Evolutionary conservation across 2,329 filamentous ascomycete species (phyloP), one percentile per base, ranked within the genome.

Genomic region (Phialocephala subalpina): DNA sequence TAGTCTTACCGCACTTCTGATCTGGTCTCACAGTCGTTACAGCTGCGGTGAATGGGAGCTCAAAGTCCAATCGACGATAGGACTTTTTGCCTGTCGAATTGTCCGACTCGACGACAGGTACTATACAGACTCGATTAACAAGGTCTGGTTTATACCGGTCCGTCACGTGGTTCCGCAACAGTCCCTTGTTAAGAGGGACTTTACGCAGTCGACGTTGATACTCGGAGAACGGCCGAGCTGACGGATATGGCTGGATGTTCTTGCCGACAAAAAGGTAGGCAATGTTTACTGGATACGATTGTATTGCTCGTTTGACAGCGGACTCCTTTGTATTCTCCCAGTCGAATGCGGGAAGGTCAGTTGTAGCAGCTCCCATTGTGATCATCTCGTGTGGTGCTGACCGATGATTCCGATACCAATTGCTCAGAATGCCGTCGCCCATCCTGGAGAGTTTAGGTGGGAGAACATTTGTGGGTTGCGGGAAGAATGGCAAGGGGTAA

Each of bases 341-440:
- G 3, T 73, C 69, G 38, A 68, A 70, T 2, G 16, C 20, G 12
- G 70, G 65, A 1, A 73, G 52, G 55, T 73, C 72, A 3, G 59
- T 62, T 2, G 70, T 20, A 1, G 60, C 64, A 33, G 67, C 68
- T 16, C 67, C 69, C 9, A 71, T 49, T 6, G 62, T 69, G 6
- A 68, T 27, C 9, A 45, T 33, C 1, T n/a, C 14, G 57, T 71
- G 68, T 0, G 70, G 67, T 9, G 70, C 69, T 2, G 66, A 49
- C 9, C 33, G 61, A 25, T 64, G 57, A 3, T 27, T 35, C 3
- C 59, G 38, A 29, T 68, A 58, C 62, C 66, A 68, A n/a, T 38
- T 18, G 18, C 18, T 45, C 20, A 12, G 49, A 29, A 14, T 22
- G 16, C 12, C 1, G 29, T 33, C 29, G 29, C 29, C 29, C 9